These are phyloP conservation scores for Acrocalymma vagum DNA, from an alignment of 2,329 filamentous ascomycete species.

Conservation along the genomic window DNA sequence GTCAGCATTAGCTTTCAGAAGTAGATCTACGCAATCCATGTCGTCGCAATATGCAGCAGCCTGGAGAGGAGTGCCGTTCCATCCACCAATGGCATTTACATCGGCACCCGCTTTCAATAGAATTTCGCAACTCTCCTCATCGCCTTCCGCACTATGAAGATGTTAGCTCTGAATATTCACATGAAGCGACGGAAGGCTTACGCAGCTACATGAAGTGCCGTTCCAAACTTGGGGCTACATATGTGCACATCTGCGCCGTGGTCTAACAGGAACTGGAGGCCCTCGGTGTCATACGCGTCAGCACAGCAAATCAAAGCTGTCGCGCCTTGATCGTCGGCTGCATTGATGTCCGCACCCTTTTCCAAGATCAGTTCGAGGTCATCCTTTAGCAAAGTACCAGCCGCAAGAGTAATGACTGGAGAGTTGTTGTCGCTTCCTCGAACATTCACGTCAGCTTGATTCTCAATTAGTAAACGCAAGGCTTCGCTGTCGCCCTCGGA, in stretches of 20 bases:
- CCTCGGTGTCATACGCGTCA: conserved; percentile 18
- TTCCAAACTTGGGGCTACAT: conserved; percentile 21
- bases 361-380: conserved; percentile 24
- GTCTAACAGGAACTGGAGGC: conserved; percentile 21
- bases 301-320: conserved; percentile 31
- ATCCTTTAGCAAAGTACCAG: conserved; percentile 18
- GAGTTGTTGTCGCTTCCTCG: conserved; percentile 26
- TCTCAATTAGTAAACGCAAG: conserved; percentile 22
- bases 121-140: conserved; percentile 22
- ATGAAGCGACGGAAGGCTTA: conserved; percentile 10
- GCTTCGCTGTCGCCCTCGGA: conserved; percentile 19
- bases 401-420: conserved; percentile 25
- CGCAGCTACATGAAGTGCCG: conserved; percentile 30
- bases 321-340: conserved; percentile 21
- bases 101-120: conserved; percentile 27
- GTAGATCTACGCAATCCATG: conserved; percentile 19
- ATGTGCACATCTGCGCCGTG: conserved; percentile 25
- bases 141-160: conserved; percentile 14
- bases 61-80: conserved; percentile 24
- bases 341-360: conserved; percentile 28
- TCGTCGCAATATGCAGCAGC: conserved; percentile 24
- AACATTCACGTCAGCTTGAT: conserved; percentile 29
- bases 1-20: conserved; percentile 23
- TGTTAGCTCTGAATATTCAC: conserved; percentile 4
- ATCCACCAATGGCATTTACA: conserved; percentile 24